Base-by-base conservation (phyloP, 2,329 filamentous ascomycete species). In the Cryphonectria nitschkei region DNA sequence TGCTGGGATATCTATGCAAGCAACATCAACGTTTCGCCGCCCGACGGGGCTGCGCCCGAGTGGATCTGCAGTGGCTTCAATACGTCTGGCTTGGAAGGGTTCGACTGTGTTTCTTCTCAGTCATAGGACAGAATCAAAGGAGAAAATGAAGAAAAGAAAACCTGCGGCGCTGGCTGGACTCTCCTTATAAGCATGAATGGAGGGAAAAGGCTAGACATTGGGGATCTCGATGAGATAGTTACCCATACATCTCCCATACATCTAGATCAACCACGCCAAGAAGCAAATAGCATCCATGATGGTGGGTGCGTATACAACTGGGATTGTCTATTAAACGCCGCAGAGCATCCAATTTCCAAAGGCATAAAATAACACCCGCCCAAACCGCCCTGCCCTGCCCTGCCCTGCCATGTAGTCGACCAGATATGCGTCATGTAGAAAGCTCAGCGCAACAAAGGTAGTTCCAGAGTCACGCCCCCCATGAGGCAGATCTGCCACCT, bases 51-150 rank as follows among this genome's bases (percentile, higher is more conserved):
- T 26, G 58, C 58, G 56, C 67, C 67, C 11, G 34, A 68, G 43
- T 68, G 67, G 67, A 41, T 62, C 22, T 68, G 67, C 67, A 68
- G 58, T 39, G 67, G 67, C 1, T 68, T 68, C 43, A 54, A 68
- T 29, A 68, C 56, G 16, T 58, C 56, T 41, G 67, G 67, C 16
- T 29, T 68, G 56, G 41, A 68, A 29, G 67, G 67, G 9, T 62
- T 68, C 22, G 43, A 68, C 50, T 68, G 67, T 26, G 29, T 43
- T 41, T n/a, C 67, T 68, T 54, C 67, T 13, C 22, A 29, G 50
- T 58, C 52, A 58, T 67, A 39, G 39, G 52, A 34, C 34, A 3
- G 34, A 2, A 58, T 58, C 11, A 1, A 8, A 9, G 37, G 7
- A 9, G 37, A 9, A 9, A 39, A 39, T 1, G 37, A 11, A 11